phyloP scores from a whole-genome alignment of 108 stramenopile genomes.

The Mediolabrus comicus region DNA sequence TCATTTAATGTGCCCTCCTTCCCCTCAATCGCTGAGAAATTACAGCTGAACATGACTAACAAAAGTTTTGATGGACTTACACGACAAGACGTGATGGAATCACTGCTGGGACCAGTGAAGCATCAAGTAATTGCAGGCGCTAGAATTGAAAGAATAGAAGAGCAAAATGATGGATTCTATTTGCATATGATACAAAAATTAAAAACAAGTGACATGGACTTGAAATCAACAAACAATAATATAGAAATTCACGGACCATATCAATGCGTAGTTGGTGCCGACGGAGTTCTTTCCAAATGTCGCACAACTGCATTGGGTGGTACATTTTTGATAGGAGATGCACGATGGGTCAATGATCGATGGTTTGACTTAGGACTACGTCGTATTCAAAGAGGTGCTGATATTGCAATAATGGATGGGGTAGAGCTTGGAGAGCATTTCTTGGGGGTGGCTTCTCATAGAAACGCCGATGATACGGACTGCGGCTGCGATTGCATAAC shows the following conservation, averaged over 20 bases:
- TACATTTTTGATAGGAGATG: conserved; percentile 38
- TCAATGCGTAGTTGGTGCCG: conserved; percentile 28
- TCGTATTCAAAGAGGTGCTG: conserved; percentile 30
- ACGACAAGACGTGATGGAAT: conserved; percentile 20
- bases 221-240: background rate
- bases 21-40: background rate
- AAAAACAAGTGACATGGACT: background rate
- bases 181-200: conserved; percentile 4
- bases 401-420: conserved; percentile 41
- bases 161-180: background rate
- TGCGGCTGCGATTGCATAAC: background rate
- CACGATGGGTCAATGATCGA: conserved; percentile 42
- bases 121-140: background rate
- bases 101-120: background rate
- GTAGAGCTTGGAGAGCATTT: conserved; percentile 10
- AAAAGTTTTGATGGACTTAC: background rate
- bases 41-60: background rate
- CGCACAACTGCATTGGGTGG: conserved; percentile 2
- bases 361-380: conserved; percentile 37
- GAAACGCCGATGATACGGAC: background rate
- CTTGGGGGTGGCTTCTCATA: no score
- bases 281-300: conserved; percentile 28
- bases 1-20: conserved; percentile 25
- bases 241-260: conserved; percentile 22
- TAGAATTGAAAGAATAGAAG: conserved; percentile 7